Conservation (phyloP, 306 rosid species). For the Fragaria vesca region DNA sequence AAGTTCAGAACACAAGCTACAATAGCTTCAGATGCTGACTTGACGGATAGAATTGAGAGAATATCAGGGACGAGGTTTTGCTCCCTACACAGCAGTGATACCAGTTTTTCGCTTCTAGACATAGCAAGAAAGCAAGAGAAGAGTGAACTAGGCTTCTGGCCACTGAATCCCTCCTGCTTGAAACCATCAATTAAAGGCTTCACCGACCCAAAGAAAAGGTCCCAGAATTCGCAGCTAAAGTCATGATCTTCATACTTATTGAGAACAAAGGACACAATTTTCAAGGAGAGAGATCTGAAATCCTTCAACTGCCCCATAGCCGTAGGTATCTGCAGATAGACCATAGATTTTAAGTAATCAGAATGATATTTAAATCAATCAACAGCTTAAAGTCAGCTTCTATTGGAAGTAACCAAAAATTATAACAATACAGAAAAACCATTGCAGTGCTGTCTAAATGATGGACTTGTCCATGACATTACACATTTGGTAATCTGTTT, state of each 20-base stretch:
- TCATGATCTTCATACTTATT: conserved; percentile 69
- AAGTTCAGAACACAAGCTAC: conserved; percentile 69
- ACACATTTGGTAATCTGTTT: neutral
- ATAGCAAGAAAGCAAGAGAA: conserved; percentile 85
- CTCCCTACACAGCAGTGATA: conserved; percentile 52
- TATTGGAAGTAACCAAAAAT: neutral
- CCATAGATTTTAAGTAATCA: neutral
- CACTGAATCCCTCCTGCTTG: conserved; percentile 80
- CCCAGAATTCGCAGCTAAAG: conserved; percentile 72
- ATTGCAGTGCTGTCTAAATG: neutral
- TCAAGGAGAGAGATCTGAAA: conserved; percentile 84
- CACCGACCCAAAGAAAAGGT: conserved; percentile 67
- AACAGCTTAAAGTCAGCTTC: neutral
- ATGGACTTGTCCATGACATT: neutral
- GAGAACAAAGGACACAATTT: conserved; percentile 59
- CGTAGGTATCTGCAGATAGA: conserved; percentile 46
- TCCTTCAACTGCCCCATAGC: conserved; percentile 72
- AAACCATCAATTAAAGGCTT: conserved; percentile 64
- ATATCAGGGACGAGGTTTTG: conserved; percentile 77
- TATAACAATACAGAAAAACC: neutral
- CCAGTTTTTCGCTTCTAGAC: conserved; percentile 72
- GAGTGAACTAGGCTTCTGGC: conserved; percentile 93
- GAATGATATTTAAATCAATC: neutral
- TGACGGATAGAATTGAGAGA: conserved; percentile 57
- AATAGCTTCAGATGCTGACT: conserved; percentile 74